phyloP scores from a whole-genome alignment of 352 stramenopile species.

The Thraustochytrium sp. region DNA sequence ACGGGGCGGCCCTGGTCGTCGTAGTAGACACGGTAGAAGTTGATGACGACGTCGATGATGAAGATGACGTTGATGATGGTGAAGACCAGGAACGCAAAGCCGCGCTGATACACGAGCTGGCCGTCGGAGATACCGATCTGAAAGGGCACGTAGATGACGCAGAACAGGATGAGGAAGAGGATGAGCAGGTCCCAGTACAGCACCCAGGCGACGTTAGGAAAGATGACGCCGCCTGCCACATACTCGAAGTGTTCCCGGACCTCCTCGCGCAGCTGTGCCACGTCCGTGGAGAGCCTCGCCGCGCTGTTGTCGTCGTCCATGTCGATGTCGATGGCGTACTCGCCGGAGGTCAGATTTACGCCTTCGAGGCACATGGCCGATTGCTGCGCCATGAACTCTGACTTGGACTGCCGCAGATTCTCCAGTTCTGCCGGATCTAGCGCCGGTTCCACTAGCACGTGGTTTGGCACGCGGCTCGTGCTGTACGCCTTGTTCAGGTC shows the following conservation, averaged over 20 bases:
- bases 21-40: constrained; percentile 25
- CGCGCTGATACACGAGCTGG: constrained; percentile 1
- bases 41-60: constrained; percentile 22
- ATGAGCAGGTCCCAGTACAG: constrained; percentile 14
- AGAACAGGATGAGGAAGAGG: constrained; percentile 24
- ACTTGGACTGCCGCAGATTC: background rate
- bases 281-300: background rate
- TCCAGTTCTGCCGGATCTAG: too few species aligned
- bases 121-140: constrained; percentile 28
- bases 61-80: constrained; percentile 42
- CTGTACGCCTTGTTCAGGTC: background rate
- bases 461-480: background rate
- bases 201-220: background rate
- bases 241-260: background rate
- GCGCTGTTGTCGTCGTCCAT: background rate
- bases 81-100: background rate
- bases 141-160: constrained; percentile 22
- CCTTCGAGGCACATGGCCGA: background rate
- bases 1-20: background rate
- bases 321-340: background rate
- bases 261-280: background rate
- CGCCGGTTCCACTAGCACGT: too few species aligned
- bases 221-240: background rate
- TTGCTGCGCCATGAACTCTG: background rate
- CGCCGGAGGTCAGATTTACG: background rate